Conservation (phyloP, 2,329 filamentous ascomycete species). For the Trichoderma sp. region DNA sequence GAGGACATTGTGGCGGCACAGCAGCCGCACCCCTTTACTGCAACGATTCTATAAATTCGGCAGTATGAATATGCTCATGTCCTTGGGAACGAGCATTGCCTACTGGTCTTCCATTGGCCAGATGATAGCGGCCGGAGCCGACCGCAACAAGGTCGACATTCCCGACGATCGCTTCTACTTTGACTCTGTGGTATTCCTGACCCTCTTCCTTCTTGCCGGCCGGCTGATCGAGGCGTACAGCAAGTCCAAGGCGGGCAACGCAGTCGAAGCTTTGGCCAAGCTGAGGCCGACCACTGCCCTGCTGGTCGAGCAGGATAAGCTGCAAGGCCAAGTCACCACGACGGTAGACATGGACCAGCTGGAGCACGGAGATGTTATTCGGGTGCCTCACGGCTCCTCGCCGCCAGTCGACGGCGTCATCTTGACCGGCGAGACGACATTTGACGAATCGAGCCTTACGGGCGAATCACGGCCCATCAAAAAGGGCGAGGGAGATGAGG, state of each 20-base stretch:
- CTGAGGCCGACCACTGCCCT: slow-evolving; percentile 76
- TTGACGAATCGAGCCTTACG: slow-evolving; percentile 90
- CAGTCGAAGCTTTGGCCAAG: slow-evolving; percentile 76
- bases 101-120: slow-evolving; percentile 82
- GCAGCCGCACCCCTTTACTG: slow-evolving; percentile 71
- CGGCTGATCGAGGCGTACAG: slow-evolving; percentile 85
- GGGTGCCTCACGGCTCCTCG: slow-evolving; percentile 76
- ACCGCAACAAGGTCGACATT: slow-evolving; percentile 39
- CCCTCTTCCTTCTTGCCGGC: slow-evolving; percentile 77
- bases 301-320: slow-evolving; percentile 57
- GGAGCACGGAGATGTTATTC: slow-evolving; percentile 73
- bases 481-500: slow-evolving; percentile 63
- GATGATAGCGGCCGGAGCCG: slow-evolving; percentile 65
- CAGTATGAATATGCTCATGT: slow-evolving; percentile 95
- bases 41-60: slow-evolving; percentile 88
- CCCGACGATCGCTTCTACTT: slow-evolving; percentile 70
- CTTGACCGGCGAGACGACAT: slow-evolving; percentile 63
- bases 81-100: slow-evolving; percentile 82
- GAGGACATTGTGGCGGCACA: slow-evolving; percentile 71
- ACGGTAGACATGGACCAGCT: slow-evolving; percentile 66
- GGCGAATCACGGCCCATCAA: slow-evolving; percentile 71
- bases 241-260: slow-evolving; percentile 87
- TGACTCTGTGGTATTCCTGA: slow-evolving; percentile 89
- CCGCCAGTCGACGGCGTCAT: slow-evolving; percentile 81
- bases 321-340: slow-evolving; percentile 43